These are phyloP conservation scores for Moringa oleifera DNA, from an alignment of 345 rosid species.

Conservation along the genomic window DNA sequence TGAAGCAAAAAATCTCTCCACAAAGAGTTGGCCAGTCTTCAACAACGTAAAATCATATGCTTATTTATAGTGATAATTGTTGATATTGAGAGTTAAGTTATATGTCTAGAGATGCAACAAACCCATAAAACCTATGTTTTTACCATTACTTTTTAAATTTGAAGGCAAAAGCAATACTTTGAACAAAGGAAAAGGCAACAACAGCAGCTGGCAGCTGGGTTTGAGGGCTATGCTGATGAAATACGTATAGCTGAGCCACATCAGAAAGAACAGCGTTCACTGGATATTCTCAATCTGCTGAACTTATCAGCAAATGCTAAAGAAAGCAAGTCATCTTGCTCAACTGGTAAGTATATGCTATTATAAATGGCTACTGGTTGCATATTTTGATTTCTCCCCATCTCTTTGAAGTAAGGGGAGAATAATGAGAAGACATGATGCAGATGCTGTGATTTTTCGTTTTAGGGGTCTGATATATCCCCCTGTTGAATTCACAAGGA, in stretches of 20 bases:
- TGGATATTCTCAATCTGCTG: conserved; percentile 64
- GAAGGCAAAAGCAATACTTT: conserved; percentile 83
- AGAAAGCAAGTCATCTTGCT: conserved; percentile 25
- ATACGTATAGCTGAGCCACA: conserved; percentile 13
- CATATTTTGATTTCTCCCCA: not conserved
- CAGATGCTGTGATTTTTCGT: too few relatives aligned
- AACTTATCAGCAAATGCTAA: conserved; percentile 42
- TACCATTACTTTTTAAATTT: conserved; percentile 11
- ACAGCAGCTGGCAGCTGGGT: conserved; percentile 33
- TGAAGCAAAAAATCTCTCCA: not conserved
- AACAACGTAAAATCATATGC: not conserved
- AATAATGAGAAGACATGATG: not conserved
- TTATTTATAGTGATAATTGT: not conserved
- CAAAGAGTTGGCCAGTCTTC: not conserved
- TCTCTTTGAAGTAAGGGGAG: not conserved
- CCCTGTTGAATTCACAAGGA: not conserved
- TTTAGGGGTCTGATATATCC: not conserved
- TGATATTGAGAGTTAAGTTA: not conserved
- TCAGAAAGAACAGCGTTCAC: conserved; percentile 47
- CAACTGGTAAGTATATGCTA: conserved; percentile 28
- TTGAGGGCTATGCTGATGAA: conserved; percentile 33
- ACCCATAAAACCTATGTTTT: conserved; percentile 1
- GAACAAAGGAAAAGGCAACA: conserved; percentile 72
- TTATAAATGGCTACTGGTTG: not conserved
- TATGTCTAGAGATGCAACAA: conserved; percentile 5